These are phyloP conservation scores for Penicillium sp. DNA, from an alignment of 2,329 filamentous ascomycete species.

Conservation along the genomic window DNA sequence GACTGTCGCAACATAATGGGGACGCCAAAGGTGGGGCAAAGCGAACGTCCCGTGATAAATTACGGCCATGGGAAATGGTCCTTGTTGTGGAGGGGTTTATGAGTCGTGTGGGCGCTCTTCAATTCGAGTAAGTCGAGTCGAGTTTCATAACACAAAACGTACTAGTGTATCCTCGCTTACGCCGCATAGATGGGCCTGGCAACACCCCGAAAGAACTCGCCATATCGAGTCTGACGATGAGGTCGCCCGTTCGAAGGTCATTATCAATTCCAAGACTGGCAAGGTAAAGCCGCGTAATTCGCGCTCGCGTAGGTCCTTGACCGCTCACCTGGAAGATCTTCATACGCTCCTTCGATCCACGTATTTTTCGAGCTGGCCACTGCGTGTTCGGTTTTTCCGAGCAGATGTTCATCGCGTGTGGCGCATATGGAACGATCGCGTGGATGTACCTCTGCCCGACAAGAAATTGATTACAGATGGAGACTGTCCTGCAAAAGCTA, in stretches of 20 bases:
- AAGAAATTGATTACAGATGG: constrained; percentile 62
- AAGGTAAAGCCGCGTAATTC: constrained; percentile 39
- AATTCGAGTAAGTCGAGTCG: constrained; percentile 79
- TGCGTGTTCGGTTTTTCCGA: constrained; percentile 78
- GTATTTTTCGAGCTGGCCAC: constrained; percentile 82
- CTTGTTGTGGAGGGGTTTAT: constrained; percentile 86
- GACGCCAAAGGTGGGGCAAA: constrained; percentile 77
- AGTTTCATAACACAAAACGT: not conserved
- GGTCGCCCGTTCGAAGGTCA: constrained; percentile 44
- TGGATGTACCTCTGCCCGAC: constrained; percentile 54
- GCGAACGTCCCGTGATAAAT: constrained; percentile 67
- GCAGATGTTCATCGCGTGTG: constrained; percentile 72
- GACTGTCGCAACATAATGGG: constrained; percentile 92
- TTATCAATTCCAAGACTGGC: constrained; percentile 42
- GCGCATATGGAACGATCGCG: constrained; percentile 61
- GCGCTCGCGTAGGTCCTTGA: constrained; percentile 64
- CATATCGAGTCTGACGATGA: constrained; percentile 70
- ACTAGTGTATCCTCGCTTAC: constrained; percentile 5
- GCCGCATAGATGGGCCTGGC: constrained; percentile 78
- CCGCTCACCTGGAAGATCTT: constrained; percentile 75
- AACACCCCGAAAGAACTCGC: constrained; percentile 78
- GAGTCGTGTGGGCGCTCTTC: constrained; percentile 81
- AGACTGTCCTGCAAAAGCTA: constrained; percentile 13
- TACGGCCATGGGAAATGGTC: constrained; percentile 91
- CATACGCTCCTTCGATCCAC: constrained; percentile 77